Conservation (phyloP, 2,329 filamentous ascomycete species). For the Chrysoporthe cubensis region DNA sequence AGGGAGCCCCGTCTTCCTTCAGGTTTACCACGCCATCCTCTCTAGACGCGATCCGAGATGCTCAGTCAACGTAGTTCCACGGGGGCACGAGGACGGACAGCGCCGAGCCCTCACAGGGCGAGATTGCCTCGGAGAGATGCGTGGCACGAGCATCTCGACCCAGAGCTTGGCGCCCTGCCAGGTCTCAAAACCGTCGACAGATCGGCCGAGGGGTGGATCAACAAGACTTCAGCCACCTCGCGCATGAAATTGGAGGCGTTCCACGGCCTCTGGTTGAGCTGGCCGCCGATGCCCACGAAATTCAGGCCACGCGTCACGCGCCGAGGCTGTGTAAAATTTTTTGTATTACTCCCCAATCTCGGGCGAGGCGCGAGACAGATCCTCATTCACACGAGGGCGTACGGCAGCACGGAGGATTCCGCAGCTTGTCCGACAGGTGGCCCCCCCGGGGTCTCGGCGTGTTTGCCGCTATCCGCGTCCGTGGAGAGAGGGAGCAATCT, state of each 20-base stretch:
- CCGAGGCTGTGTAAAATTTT: conserved; percentile 15
- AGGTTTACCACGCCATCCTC: too few species aligned
- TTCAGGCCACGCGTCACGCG: conserved; percentile 19
- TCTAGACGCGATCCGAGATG: conserved; percentile 6
- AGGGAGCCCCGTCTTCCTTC: not conserved
- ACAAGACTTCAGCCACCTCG: not conserved
- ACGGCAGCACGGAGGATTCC: not conserved
- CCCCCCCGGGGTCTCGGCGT: not conserved
- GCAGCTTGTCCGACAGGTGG: not conserved
- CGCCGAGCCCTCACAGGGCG: too few species aligned
- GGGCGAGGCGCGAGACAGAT: not conserved
- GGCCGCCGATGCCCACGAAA: not conserved
- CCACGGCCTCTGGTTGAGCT: not conserved
- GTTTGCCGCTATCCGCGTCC: not conserved
- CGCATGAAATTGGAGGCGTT: not conserved
- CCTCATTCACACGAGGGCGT: not conserved
- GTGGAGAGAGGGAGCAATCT: not conserved
- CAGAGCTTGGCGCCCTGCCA: too few species aligned
- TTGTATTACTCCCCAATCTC: not conserved
- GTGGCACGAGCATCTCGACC: too few species aligned
- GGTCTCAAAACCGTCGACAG: not conserved
- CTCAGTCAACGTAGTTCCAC: not conserved
- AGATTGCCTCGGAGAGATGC: too few species aligned
- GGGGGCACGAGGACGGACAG: not conserved
- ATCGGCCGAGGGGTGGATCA: not conserved